Evolutionary conservation across 352 stramenopile genomes (phyloP).

Genomic region (Phytophthora aleatoria): DNA sequence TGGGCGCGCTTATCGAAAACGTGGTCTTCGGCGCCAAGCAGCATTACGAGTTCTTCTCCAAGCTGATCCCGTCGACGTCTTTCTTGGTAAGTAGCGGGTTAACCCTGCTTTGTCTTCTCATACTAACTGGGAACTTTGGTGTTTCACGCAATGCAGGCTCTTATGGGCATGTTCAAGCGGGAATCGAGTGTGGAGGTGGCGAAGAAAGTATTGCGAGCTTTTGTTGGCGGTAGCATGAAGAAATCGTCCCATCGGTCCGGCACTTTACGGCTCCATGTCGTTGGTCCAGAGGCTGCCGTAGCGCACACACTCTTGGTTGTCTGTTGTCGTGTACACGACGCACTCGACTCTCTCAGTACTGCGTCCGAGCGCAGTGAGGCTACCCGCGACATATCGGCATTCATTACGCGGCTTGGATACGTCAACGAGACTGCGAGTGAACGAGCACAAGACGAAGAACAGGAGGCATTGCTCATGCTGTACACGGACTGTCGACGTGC

Average conservation of each 20-base stretch:
- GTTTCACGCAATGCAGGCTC: conserved; percentile 29
- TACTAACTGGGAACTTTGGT: background rate
- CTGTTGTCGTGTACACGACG: conserved; percentile 83
- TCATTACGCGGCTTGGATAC: conserved; percentile 74
- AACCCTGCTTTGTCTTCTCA: background rate
- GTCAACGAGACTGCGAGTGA: conserved; percentile 15
- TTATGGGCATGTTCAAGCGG: conserved; percentile 89
- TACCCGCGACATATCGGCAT: conserved; percentile 74
- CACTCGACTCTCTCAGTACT: conserved; percentile 81
- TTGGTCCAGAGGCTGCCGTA: conserved; percentile 74
- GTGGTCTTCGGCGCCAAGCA: conserved; percentile 75
- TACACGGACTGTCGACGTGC: conserved; percentile 88
- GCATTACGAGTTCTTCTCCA: conserved; percentile 71
- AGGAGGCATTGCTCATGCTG: conserved; percentile 84
- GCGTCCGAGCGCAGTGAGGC: conserved; percentile 57
- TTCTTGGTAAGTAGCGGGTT: conserved; percentile 57
- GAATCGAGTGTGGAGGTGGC: conserved; percentile 81
- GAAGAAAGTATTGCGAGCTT: conserved; percentile 84
- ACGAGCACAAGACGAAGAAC: conserved; percentile 58
- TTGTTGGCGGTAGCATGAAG: conserved; percentile 51
- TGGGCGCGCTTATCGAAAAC: conserved; percentile 79
- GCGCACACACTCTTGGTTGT: conserved; percentile 89
- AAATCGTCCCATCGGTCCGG: conserved; percentile 23
- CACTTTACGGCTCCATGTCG: conserved; percentile 62
- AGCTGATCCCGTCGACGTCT: conserved; percentile 72